Evolutionary conservation across 2,329 filamentous ascomycete genomes (phyloP).

Genomic region (Botrytis sinoallii): DNA sequence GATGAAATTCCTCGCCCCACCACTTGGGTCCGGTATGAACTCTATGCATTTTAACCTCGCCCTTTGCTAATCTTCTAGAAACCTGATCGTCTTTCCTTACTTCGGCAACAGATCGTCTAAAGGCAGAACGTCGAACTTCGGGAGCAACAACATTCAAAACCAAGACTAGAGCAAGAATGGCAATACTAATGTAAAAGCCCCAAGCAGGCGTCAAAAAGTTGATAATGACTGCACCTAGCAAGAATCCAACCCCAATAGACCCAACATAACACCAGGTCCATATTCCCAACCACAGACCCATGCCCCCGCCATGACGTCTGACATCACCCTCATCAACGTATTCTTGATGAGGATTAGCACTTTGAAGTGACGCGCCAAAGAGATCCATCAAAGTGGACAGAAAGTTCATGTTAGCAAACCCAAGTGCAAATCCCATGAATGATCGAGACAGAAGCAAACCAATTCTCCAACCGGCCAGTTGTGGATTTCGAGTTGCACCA

Average conservation of each 20-base stretch:
- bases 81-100: slow-evolving; percentile 53
- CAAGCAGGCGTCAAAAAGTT: slow-evolving; percentile 61
- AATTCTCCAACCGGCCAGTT: slow-evolving; percentile 53
- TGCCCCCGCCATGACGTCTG: slow-evolving; percentile 70
- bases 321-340: slow-evolving; percentile 65
- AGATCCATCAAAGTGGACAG: slow-evolving; percentile 69
- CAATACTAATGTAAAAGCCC: slow-evolving; percentile 73
- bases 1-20: slow-evolving; percentile 75
- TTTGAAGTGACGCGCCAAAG: slow-evolving; percentile 74
- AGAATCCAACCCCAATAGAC: slow-evolving; percentile 68
- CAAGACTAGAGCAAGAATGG: slow-evolving; percentile 62
- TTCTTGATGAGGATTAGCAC: slow-evolving; percentile 69
- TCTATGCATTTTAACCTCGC: slow-evolving; percentile 75
- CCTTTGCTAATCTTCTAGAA: slow-evolving; percentile 60
- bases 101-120: slow-evolving; percentile 65
- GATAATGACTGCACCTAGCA: slow-evolving; percentile 68
- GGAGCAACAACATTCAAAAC: slow-evolving; percentile 69
- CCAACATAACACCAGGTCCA: slow-evolving; percentile 78
- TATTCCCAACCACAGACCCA: slow-evolving; percentile 75
- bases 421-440: slow-evolving; percentile 65
- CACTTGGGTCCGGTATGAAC: slow-evolving; percentile 68
- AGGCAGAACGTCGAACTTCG: slow-evolving; percentile 67
- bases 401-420: slow-evolving; percentile 76
- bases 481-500: slow-evolving; percentile 53
- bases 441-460: slow-evolving; percentile 62